Conservation (phyloP, 352 stramenopile species). For the Globisporangium canariense region DNA sequence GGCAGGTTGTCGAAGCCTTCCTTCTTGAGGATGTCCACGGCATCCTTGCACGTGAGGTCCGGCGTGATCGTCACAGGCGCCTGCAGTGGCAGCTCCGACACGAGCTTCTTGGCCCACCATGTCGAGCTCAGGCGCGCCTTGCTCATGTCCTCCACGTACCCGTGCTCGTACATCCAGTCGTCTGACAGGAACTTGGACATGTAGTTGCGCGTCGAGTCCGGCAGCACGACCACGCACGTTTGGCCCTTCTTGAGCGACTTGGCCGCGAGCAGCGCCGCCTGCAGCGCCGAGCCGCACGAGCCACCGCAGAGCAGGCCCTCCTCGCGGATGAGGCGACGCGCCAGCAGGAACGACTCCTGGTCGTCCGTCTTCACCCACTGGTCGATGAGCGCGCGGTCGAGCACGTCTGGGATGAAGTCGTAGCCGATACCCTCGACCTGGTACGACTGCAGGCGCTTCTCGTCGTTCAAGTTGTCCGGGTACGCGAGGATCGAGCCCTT, state of each 20-base stretch:
- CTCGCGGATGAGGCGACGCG: conserved; percentile 91
- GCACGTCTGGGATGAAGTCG: conserved; percentile 95
- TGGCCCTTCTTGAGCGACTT: conserved; percentile 80
- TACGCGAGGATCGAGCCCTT: conserved; percentile 92
- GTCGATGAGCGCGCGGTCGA: conserved; percentile 91
- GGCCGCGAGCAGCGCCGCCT: conserved; percentile 77
- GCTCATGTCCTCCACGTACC: conserved; percentile 62
- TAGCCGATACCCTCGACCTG: conserved; percentile 96
- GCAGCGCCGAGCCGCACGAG: conserved; percentile 88
- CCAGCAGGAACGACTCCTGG: conserved; percentile 93
- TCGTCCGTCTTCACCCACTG: conserved; percentile 95
- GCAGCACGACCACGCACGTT: conserved; percentile 92
- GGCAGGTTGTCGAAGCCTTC: conserved; percentile 86
- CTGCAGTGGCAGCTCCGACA: conserved; percentile 69
- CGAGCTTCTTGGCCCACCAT: conserved; percentile 92
- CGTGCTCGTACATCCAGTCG: conserved; percentile 90
- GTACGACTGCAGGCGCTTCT: conserved; percentile 85
- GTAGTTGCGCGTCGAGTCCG: conserved; percentile 96
- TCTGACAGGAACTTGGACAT: conserved; percentile 97
- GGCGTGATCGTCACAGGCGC: conserved; percentile 86
- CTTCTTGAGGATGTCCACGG: conserved; percentile 90
- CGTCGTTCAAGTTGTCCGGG: conserved; percentile 91
- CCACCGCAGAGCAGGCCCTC: conserved; percentile 94
- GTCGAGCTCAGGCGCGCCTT: conserved; percentile 77
- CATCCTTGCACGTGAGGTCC: conserved; percentile 86